These are phyloP conservation scores for Plasmodium coatneyi DNA, from an alignment of 169 alveolate genomes.

Conservation along the genomic window DNA sequence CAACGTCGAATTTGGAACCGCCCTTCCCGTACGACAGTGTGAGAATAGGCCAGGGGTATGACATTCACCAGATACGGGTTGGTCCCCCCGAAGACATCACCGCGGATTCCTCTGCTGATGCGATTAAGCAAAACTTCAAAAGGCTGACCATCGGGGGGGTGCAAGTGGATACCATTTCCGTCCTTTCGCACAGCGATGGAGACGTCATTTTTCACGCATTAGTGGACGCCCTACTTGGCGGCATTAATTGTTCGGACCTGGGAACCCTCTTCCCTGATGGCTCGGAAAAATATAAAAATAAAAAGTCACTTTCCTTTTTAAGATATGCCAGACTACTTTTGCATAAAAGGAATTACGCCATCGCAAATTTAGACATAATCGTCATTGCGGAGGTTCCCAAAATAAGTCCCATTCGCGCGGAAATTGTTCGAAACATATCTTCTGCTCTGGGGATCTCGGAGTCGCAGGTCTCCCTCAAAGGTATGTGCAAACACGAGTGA, in stretches of 20 bases:
- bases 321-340: slow-evolving; percentile 73
- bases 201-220: slow-evolving; percentile 89
- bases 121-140: slow-evolving; percentile 71
- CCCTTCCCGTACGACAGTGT: slow-evolving; percentile 14
- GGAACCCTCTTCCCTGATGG: slow-evolving; percentile 90
- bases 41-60: slow-evolving; percentile 84
- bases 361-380: slow-evolving; percentile 76
- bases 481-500: slow-evolving; percentile 7
- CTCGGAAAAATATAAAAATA: slow-evolving; percentile 78
- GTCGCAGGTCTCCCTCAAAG: slow-evolving; percentile 72
- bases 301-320: slow-evolving; percentile 77
- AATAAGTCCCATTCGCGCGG: slow-evolving; percentile 11
- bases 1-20: not conserved
- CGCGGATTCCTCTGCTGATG: not conserved
- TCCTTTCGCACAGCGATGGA: slow-evolving; percentile 91
- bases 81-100: slow-evolving; percentile 34
- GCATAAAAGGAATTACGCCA: slow-evolving; percentile 36
- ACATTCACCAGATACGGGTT: slow-evolving; percentile 80
- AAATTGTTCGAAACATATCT: slow-evolving; percentile 61
- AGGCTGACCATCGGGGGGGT: slow-evolving; percentile 84
- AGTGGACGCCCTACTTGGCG: slow-evolving; percentile 88
- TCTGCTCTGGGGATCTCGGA: slow-evolving; percentile 26
- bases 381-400: slow-evolving; percentile 72
- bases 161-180: slow-evolving; percentile 56
- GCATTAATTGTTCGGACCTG: slow-evolving; percentile 85